These are phyloP conservation scores for Huntiella abstrusa DNA, from an alignment of 2,329 filamentous ascomycete species.

Conservation along the genomic window DNA sequence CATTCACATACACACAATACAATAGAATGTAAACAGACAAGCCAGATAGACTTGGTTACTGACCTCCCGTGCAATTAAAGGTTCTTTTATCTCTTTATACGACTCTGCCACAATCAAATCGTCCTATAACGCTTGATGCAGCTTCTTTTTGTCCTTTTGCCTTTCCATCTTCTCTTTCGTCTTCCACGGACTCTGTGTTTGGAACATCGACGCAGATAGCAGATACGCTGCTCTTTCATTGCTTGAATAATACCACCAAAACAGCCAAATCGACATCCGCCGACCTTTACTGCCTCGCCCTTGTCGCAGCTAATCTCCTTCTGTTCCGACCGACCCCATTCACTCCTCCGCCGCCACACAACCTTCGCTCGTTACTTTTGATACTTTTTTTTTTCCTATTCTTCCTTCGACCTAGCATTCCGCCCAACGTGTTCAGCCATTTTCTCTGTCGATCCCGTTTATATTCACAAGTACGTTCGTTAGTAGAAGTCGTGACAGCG, in stretches of 20 bases:
- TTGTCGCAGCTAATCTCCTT: too few relatives aligned
- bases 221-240: neutral
- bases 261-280: too few relatives aligned
- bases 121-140: conserved; percentile 5
- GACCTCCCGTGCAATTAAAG: neutral
- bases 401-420: too few relatives aligned
- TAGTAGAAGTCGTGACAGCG: neutral
- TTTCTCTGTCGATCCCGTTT: neutral
- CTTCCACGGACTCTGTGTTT: conserved; percentile 3
- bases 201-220: conserved; percentile 2
- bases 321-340: too few relatives aligned
- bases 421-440: neutral
- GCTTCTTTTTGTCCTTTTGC: neutral
- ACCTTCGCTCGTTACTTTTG: too few relatives aligned
- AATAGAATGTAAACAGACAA: neutral
- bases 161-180: neutral
- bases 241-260: too few relatives aligned
- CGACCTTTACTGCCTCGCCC: too few relatives aligned
- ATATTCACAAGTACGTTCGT: neutral
- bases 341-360: too few relatives aligned
- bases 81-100: neutral
- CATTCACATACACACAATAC: neutral
- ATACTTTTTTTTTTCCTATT: too few relatives aligned
- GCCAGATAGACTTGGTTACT: conserved; percentile 1
- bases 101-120: neutral